Percentiles rank a stretch among this genome's conserved stretches.
phyloP scores from a whole-genome alignment of 768 basidiomycete species.

The Agaricus blazei region DNA sequence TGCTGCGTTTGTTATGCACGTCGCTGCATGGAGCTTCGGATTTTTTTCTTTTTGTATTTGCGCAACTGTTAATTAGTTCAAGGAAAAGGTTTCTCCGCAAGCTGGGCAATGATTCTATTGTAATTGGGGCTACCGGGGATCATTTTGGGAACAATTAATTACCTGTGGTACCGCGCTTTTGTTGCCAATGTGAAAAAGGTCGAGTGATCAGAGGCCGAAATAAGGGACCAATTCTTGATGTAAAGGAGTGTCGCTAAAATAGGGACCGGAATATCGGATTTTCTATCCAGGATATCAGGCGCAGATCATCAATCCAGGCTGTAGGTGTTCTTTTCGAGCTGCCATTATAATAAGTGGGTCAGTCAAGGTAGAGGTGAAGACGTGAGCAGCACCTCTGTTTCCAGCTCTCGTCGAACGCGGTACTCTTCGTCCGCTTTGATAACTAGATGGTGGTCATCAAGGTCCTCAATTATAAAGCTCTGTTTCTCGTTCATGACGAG shows the following conservation, averaged over 20 bases:
- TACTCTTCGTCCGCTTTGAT: slow-evolving; percentile 82
- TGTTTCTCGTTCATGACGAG: slow-evolving; percentile 76
- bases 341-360: slow-evolving; percentile 5
- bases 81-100: no score
- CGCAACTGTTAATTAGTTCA: no score
- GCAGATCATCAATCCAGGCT: slow-evolving; percentile 42
- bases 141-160: no score
- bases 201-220: not conserved
- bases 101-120: no score
- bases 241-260: not conserved
- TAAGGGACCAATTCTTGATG: not conserved
- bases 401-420: slow-evolving; percentile 64
- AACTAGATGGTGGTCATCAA: slow-evolving; percentile 80
- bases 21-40: not conserved
- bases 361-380: not conserved
- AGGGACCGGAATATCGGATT: not conserved
- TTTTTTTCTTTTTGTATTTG: not conserved
- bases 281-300: not conserved
- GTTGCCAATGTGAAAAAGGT: not conserved
- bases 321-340: slow-evolving; percentile 76
- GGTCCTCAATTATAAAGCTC: slow-evolving; percentile 80
- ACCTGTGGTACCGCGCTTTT: not conserved
- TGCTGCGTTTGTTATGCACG: no score
- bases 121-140: no score
- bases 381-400: slow-evolving; percentile 57